Conservation (phyloP, 2,329 filamentous ascomycete genomes). For the Pseudopyricularia javanii region DNA sequence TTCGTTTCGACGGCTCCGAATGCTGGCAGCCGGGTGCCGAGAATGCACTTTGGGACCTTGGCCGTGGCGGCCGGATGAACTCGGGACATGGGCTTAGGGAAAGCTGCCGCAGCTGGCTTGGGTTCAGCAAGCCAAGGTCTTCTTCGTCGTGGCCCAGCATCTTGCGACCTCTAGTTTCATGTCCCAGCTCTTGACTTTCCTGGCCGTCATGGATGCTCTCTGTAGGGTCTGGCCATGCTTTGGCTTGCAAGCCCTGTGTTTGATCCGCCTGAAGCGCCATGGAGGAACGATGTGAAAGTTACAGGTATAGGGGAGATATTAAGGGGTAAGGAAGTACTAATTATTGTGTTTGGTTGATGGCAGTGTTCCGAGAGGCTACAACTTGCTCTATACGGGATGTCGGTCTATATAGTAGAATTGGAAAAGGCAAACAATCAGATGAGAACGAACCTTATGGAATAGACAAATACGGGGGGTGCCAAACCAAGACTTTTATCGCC, state of each 20-base stretch:
- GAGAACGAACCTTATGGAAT: no score
- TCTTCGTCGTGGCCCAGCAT: neutral
- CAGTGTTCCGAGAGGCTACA: no score
- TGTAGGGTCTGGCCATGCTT: neutral
- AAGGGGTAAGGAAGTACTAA: no score
- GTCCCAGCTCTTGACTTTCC: neutral
- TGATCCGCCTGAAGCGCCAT: neutral
- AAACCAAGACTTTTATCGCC: no score
- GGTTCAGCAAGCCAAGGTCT: constrained; percentile 13
- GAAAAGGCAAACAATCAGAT: no score
- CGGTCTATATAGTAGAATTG: no score
- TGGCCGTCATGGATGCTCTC: neutral
- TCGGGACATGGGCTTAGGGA: constrained; percentile 30
- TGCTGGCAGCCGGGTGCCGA: neutral
- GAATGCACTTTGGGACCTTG: neutral
- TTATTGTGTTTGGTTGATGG: no score
- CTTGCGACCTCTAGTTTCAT: neutral
- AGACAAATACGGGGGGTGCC: no score
- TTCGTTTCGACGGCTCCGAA: neutral
- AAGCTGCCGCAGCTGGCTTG: constrained; percentile 20
- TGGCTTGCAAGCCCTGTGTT: neutral
- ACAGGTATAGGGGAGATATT: no score
- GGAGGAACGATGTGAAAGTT: neutral
- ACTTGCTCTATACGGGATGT: no score
- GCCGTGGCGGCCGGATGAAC: constrained; percentile 7